Evolutionary conservation across 345 rosid species (phyloP), one percentile per base, ranked within the genome.

Genomic region (Eucalyptus decipiens): DNA sequence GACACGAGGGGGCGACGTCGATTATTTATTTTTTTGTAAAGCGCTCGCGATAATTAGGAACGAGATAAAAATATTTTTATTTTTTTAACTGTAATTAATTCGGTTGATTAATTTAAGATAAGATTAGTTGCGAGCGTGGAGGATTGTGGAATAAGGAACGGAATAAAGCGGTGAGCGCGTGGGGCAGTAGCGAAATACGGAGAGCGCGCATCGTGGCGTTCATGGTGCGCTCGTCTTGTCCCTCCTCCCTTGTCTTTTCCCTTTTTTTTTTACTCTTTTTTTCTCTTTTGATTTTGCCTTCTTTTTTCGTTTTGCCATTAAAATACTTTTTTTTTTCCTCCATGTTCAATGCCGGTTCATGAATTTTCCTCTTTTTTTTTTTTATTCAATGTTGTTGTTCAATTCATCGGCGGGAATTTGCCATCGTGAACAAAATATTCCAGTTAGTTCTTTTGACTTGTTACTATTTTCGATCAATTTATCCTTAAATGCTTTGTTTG

Each of bases 361-460:
- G 13, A 56, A 56, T 11, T 56, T 56, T 56, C 30, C 62, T 56
- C 1, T 12, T 15, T 6, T 8, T 4, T 1, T 56, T 2, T 4
- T 56, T 5, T 26, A 56, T 56, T 11, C 6, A 3, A 56, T 56
- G 62, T 2, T 24, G 62, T 56, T 11, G 6, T 56, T 26, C 30
- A 56, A 56, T 56, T 56, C 6, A 24, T 24, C 2, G 2, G 1
- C 0, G 1, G n/a, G 6, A 56, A 56, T 56, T 0, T 56, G 3
- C 0, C 30, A 0, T 9, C 12, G 3, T 24, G 13, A 0, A 4
- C 9, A 1, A 52, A 52, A 52, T 21, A 21, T 19, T 52, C 2
- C 5, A 23, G 14, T 56, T 56, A 10, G 62, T 56, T 24, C 28
- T 2, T 9, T 52, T 52, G 30, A 56, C 62, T 56, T 56, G 6